These are phyloP conservation scores for Eutrema heterophyllum DNA, from an alignment of 345 rosid genomes.

Conservation along the genomic window DNA sequence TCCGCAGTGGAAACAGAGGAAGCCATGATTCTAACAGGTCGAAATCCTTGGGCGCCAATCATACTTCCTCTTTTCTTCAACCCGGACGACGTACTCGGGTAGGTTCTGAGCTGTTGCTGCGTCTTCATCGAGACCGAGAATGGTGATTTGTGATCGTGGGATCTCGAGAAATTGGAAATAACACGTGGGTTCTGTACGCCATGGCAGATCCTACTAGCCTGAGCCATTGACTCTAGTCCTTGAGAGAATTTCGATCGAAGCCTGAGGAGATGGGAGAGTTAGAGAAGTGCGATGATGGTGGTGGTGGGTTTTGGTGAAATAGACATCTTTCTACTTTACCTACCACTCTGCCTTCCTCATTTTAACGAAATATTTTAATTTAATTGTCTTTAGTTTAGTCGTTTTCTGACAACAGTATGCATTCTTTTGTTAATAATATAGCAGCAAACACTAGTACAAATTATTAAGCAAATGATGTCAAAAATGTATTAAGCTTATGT, in stretches of 20 bases:
- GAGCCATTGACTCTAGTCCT: slow-evolving; percentile 36
- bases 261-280: background rate
- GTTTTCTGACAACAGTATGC: too few species aligned
- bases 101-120: background rate
- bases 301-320: background rate
- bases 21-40: slow-evolving; percentile 40
- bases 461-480: too few species aligned
- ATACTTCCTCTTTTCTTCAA: background rate
- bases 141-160: slow-evolving; percentile 21
- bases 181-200: slow-evolving; percentile 31
- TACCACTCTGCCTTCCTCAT: background rate
- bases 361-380: background rate
- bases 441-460: too few species aligned
- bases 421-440: too few species aligned
- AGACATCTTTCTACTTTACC: background rate
- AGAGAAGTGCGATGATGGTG: background rate
- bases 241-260: background rate
- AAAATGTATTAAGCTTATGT: too few species aligned
- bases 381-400: too few species aligned
- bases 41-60: background rate
- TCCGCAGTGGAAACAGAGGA: slow-evolving; percentile 35
- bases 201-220: slow-evolving; percentile 38
- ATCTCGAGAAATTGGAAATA: slow-evolving; percentile 22
- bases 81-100: slow-evolving; percentile 4
- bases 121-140: slow-evolving; percentile 33